Percentiles rank a stretch among this genome's conserved stretches.
These are phyloP conservation scores for Luzula sylvatica DNA, from an alignment of 176 grass and related monocot species.

Conservation along the genomic window DNA sequence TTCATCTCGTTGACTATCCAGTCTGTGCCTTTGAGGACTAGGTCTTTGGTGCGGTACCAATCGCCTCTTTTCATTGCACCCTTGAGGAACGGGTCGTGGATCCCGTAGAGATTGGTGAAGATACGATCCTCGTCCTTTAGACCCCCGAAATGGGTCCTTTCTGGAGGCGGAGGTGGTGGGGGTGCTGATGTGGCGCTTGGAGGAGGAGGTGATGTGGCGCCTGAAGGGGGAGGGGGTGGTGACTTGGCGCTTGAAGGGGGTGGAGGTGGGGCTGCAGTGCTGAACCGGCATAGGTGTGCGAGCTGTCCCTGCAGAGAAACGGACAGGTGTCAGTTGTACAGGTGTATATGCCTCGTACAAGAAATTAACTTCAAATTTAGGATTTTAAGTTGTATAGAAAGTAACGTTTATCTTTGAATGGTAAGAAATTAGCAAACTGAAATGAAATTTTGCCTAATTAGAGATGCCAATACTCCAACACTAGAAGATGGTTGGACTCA, in stretches of 20 bases:
- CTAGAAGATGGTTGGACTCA: no score
- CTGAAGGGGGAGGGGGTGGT: constrained; percentile 5
- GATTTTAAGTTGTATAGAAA: no score
- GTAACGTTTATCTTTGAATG: no score
- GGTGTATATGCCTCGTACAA: no score
- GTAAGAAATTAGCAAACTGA: no score
- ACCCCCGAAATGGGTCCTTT: constrained; percentile 76
- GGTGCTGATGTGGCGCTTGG: constrained; percentile 7
- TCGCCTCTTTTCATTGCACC: constrained; percentile 83
- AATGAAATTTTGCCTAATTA: no score
- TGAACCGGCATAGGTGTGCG: constrained; percentile 32
- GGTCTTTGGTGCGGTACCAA: constrained; percentile 81
- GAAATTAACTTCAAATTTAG: no score
- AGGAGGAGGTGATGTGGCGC: constrained; percentile 39
- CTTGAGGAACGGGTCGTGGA: constrained; percentile 89
- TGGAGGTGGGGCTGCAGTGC: constrained; percentile 41
- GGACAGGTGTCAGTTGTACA: constrained; percentile 7
- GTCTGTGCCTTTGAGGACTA: constrained; percentile 71
- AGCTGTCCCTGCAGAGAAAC: constrained; percentile 27
- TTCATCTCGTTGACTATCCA: constrained; percentile 96
- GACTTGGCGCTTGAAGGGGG: constrained; percentile 1
- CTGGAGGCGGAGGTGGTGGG: constrained; percentile 60
- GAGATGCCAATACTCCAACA: no score
- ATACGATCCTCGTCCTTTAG: constrained; percentile 77
- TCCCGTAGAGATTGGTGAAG: constrained; percentile 79